Conservation (phyloP, 176 grass and related monocot genomes). For the Microstegium vimineum region DNA sequence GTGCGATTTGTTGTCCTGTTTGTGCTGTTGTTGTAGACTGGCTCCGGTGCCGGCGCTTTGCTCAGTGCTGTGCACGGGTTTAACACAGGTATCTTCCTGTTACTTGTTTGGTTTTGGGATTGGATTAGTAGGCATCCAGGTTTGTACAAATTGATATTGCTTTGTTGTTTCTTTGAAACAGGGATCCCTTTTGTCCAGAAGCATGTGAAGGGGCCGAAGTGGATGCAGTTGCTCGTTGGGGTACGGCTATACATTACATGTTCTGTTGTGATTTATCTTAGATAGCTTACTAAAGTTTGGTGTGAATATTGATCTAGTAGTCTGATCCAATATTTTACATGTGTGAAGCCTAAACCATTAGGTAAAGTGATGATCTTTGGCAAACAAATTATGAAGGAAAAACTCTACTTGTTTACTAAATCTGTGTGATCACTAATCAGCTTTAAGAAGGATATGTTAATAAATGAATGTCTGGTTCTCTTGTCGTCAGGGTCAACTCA, state of each 20-base stretch:
- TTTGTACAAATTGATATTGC: background rate
- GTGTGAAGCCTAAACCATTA: background rate
- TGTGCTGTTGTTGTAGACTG: conserved; percentile 50
- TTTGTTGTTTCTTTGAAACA: conserved; percentile 33
- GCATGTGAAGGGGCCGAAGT: conserved; percentile 82
- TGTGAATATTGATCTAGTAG: no score
- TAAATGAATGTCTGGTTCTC: no score
- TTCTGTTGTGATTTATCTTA: background rate
- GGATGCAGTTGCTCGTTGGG: conserved; percentile 71
- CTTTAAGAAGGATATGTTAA: background rate
- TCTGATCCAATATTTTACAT: background rate
- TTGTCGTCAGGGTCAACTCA: no score
- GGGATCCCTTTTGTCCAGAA: conserved; percentile 86
- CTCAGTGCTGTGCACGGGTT: conserved; percentile 83
- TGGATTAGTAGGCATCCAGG: background rate
- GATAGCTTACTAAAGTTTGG: background rate
- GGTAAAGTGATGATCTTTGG: background rate
- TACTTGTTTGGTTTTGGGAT: background rate
- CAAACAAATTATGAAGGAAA: background rate
- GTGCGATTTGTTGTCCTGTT: background rate
- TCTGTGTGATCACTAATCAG: background rate
- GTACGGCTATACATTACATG: conserved; percentile 11
- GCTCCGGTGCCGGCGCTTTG: conserved; percentile 70
- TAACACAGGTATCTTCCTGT: conserved; percentile 46
- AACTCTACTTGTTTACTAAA: background rate